Conservation (phyloP, 2,329 filamentous ascomycete genomes). For the Epichloe sibirici region DNA sequence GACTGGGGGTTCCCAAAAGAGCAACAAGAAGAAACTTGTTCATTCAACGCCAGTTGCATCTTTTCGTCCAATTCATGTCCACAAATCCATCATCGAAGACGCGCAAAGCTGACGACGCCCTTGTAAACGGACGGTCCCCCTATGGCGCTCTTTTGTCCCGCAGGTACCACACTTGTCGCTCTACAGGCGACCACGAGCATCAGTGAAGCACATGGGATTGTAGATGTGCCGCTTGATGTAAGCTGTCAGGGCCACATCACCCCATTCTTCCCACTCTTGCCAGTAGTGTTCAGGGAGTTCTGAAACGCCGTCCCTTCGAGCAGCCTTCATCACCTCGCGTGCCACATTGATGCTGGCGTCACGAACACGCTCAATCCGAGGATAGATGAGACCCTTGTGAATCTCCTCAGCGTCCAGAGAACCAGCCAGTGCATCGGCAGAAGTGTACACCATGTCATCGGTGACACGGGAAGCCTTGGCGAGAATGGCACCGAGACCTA, state of each 20-base stretch:
- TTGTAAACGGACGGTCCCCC: neutral
- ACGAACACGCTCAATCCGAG: slow-evolving; percentile 78
- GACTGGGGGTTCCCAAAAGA: neutral
- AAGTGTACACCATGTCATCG: slow-evolving; percentile 94
- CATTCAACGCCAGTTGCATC: neutral
- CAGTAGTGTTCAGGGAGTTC: slow-evolving; percentile 55
- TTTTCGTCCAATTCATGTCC: neutral
- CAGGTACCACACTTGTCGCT: neutral
- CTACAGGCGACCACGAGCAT: slow-evolving; percentile 22
- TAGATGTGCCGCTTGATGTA: slow-evolving; percentile 51
- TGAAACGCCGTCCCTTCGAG: slow-evolving; percentile 70
- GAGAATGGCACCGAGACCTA: slow-evolving; percentile 86
- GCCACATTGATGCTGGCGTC: slow-evolving; percentile 81
- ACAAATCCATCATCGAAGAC: neutral
- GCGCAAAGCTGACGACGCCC: neutral
- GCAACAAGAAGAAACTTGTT: neutral
- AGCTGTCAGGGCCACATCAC: slow-evolving; percentile 46
- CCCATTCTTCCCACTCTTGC: slow-evolving; percentile 62
- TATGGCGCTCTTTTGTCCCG: neutral
- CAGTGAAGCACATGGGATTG: slow-evolving; percentile 37
- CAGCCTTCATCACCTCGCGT: slow-evolving; percentile 85
- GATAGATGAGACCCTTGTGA: slow-evolving; percentile 78
- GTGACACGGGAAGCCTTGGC: slow-evolving; percentile 79
- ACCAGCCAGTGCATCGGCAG: slow-evolving; percentile 67
- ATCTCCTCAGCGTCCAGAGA: slow-evolving; percentile 73